Evolutionary conservation across 2,329 filamentous ascomycete species (phyloP).

Genomic region (Stachybotrys elegans): DNA sequence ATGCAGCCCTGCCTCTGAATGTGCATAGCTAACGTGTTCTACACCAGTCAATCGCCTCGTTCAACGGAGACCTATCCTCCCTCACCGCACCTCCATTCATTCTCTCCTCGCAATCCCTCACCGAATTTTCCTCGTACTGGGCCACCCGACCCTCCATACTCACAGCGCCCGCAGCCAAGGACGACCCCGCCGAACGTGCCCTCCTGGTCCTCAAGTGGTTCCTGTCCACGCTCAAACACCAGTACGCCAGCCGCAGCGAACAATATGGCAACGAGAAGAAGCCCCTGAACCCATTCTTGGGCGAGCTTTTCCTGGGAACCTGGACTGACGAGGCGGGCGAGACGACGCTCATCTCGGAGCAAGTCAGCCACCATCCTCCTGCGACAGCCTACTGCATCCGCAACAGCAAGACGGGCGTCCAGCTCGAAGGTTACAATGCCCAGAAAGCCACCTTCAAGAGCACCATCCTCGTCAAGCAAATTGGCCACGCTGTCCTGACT

Average conservation of each 20-base stretch:
- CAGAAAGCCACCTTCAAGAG: conserved; percentile 93
- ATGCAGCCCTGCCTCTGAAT: no score
- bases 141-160: conserved; percentile 73
- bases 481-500: conserved; percentile 81
- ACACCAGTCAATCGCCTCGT: conserved; percentile 68
- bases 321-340: conserved; percentile 81
- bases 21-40: no score
- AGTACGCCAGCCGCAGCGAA: conserved; percentile 71
- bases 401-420: conserved; percentile 78
- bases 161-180: conserved; percentile 73
- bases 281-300: conserved; percentile 91
- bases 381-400: conserved; percentile 91
- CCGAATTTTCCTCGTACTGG: conserved; percentile 81
- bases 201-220: conserved; percentile 95
- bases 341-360: conserved; percentile 85
- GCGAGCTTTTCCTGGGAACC: conserved; percentile 86
- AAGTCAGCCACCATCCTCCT: conserved; percentile 92
- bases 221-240: conserved; percentile 85
- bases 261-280: conserved; percentile 90
- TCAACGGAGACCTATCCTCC: conserved; percentile 76
- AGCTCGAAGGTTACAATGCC: conserved; percentile 83
- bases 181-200: conserved; percentile 75
- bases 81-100: conserved; percentile 80
- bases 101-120: conserved; percentile 70
- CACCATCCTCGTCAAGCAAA: conserved; percentile 92